Evolutionary conservation across 169 alveolate genomes (phyloP).

Genomic region (Cryptosporidium bovis): DNA sequence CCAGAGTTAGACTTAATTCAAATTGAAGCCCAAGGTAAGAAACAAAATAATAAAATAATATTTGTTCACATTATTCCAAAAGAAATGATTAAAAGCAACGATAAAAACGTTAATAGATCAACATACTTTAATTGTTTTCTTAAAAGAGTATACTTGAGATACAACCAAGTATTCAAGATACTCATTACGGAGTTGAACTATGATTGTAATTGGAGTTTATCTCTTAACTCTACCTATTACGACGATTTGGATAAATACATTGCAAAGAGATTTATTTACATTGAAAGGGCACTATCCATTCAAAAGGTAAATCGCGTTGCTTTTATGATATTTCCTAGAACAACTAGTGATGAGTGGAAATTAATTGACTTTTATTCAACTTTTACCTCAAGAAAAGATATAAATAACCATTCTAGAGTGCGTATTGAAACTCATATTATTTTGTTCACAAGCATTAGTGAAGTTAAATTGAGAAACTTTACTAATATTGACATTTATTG

Average conservation of each 20-base stretch:
- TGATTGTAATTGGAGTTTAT: background rate
- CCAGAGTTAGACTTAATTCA: no score
- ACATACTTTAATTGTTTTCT: background rate
- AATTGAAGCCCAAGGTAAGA: no score
- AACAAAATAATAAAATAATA: background rate
- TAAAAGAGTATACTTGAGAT: conserved; percentile 24
- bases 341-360: conserved; percentile 29
- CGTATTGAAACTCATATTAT: conserved; percentile 41
- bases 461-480: conserved; percentile 52
- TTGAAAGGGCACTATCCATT: conserved; percentile 51
- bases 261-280: conserved; percentile 25
- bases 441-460: conserved; percentile 38
- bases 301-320: conserved; percentile 6
- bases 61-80: conserved; percentile 23
- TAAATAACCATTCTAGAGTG: conserved; percentile 7
- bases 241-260: conserved; percentile 5
- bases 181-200: background rate
- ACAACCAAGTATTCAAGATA: conserved; percentile 16
- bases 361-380: conserved; percentile 2
- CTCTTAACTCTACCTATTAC: background rate
- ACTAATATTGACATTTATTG: conserved; percentile 60
- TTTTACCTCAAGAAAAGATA: conserved; percentile 5
- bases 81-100: background rate
- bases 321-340: conserved; percentile 44
- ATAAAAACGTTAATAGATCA: conserved; percentile 5